These are phyloP conservation scores for Tetracentron sinense DNA, from an alignment of 164 flowering plant genomes.

Conservation along the genomic window DNA sequence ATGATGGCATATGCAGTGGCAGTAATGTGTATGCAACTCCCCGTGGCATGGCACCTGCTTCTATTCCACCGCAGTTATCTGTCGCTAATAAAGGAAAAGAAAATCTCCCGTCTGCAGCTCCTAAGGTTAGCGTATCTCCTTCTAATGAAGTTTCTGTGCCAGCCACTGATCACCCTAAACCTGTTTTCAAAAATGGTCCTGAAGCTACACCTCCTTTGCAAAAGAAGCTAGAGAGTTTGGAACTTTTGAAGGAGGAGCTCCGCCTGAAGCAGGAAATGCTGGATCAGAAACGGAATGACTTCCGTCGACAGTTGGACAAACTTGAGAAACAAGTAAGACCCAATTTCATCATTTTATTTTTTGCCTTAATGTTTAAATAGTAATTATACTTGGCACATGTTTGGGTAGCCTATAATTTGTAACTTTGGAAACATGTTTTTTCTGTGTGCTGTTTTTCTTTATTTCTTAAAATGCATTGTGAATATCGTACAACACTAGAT, in stretches of 20 bases:
- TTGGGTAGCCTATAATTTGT: too few species aligned
- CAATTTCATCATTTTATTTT: background rate
- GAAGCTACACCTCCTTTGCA: conserved; percentile 47
- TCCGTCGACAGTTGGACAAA: conserved; percentile 61
- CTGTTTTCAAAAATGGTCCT: conserved; percentile 34
- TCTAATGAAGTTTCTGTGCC: conserved; percentile 29
- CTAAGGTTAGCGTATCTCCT: conserved; percentile 27
- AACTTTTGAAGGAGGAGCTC: conserved; percentile 76
- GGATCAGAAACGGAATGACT: conserved; percentile 79
- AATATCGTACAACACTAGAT: too few species aligned
- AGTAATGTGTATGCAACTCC: conserved; percentile 26
- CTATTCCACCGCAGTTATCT: conserved; percentile 28
- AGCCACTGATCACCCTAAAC: conserved; percentile 32
- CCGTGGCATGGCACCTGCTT: conserved; percentile 23
- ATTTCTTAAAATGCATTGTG: too few species aligned
- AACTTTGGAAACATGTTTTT: too few species aligned
- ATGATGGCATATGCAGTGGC: conserved; percentile 35
- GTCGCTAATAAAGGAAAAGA: conserved; percentile 39
- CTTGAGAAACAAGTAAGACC: conserved; percentile 70
- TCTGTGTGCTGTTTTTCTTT: background rate
- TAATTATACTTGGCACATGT: too few species aligned
- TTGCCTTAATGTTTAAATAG: too few species aligned
- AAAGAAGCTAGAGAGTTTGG: conserved; percentile 70
- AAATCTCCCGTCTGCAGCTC: conserved; percentile 27
- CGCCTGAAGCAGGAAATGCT: conserved; percentile 88